A percentile compares a stretch with the other conserved stretches of the same genome.
These are phyloP conservation scores for Zygosaccharomyces siamensis DNA, from an alignment of 805 yeast species.

Conservation along the genomic window DNA sequence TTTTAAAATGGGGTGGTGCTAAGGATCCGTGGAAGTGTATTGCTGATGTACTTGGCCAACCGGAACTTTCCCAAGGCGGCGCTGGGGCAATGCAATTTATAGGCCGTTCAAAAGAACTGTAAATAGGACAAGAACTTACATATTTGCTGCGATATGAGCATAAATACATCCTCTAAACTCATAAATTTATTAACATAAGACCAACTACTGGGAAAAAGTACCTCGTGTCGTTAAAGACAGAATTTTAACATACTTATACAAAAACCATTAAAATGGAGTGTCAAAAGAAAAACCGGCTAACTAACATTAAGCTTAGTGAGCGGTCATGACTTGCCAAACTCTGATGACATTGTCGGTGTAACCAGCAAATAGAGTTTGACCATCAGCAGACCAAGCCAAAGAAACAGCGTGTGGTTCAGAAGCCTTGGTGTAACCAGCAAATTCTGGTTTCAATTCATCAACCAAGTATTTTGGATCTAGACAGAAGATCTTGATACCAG, in stretches of 20 bases:
- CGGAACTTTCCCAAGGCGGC: conserved; percentile 61
- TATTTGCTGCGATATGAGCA: not conserved
- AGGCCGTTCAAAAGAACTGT: conserved; percentile 31
- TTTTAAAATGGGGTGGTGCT: conserved; percentile 91
- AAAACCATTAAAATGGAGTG: conserved; percentile 3
- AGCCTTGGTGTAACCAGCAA: conserved; percentile 79
- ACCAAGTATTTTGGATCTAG: conserved; percentile 89
- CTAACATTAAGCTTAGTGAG: conserved; percentile 28
- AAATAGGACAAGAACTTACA: not conserved
- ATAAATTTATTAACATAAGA: not conserved
- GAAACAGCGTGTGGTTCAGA: conserved; percentile 98
- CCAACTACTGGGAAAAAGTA: conserved; percentile 1
- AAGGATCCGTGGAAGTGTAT: conserved; percentile 83
- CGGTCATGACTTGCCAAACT: conserved; percentile 99
- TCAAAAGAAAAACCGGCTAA: conserved; percentile 6
- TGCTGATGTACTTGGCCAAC: conserved; percentile 68
- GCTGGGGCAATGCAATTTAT: conserved; percentile 59
- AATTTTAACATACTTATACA: conserved; percentile 11
- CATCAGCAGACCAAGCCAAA: conserved; percentile 99
- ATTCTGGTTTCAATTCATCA: conserved; percentile 98
- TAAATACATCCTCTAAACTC: too few species aligned
- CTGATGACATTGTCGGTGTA: conserved; percentile 99
- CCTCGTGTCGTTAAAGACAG: conserved; percentile 2
- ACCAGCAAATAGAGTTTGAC: conserved; percentile 99
- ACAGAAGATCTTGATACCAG: conserved; percentile 97